These are phyloP conservation scores for Aurantiochytrium sp. DNA, from an alignment of 108 stramenopile species.

Conservation along the genomic window DNA sequence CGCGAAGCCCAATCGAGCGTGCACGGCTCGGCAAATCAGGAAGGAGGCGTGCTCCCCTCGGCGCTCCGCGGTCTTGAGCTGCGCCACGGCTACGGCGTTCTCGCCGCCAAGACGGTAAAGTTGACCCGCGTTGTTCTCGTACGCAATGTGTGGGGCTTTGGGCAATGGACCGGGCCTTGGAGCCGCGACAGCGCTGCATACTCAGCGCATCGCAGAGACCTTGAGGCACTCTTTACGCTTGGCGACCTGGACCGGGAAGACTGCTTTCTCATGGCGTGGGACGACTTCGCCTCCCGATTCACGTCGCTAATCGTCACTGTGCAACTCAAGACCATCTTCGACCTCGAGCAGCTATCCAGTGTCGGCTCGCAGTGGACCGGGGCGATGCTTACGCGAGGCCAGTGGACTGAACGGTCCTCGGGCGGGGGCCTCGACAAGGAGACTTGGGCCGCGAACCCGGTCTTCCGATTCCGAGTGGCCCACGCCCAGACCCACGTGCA, in stretches of 20 bases:
- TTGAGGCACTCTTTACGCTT: neutral
- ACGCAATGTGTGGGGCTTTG: neutral
- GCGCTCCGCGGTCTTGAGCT: neutral
- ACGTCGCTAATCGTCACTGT: neutral
- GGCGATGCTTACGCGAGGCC: neutral
- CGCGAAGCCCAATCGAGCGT: no score
- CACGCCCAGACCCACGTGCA: neutral
- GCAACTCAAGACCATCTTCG: neutral
- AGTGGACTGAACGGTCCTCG: neutral
- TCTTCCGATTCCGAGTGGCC: neutral
- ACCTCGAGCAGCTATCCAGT: neutral
- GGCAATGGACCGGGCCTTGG: conserved; percentile 13
- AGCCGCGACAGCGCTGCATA: neutral
- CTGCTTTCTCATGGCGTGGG: neutral
- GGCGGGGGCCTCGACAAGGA: neutral
- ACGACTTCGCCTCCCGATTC: neutral
- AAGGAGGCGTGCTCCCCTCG: neutral
- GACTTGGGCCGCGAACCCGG: neutral
- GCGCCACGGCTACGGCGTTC: neutral
- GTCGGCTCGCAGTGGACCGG: neutral
- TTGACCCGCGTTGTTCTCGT: neutral
- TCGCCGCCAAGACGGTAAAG: neutral
- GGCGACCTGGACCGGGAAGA: neutral
- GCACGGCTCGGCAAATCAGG: no score
- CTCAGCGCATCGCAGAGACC: neutral